Evolutionary conservation across 352 stramenopile species (phyloP).

Genomic region (Globisporangium sylvaticum): DNA sequence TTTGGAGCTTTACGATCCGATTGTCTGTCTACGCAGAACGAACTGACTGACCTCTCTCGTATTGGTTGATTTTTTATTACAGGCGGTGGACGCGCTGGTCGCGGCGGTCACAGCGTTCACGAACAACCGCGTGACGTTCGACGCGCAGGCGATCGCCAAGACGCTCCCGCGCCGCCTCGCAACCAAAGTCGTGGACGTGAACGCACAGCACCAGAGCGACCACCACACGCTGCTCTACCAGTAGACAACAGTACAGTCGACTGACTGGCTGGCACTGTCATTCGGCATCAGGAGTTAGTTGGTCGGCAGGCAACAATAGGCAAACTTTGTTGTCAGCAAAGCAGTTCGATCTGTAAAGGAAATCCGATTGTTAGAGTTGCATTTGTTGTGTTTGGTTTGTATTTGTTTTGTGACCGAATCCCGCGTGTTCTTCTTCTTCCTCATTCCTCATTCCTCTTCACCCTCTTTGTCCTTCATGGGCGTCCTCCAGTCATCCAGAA

Average conservation of each 20-base stretch:
- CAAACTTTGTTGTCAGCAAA: not conserved
- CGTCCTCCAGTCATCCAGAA: not conserved
- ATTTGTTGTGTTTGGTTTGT: not conserved
- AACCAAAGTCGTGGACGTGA: slow-evolving; percentile 21
- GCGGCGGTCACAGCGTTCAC: slow-evolving; percentile 34
- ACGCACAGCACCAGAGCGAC: slow-evolving; percentile 21
- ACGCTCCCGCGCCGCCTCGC: slow-evolving; percentile 27
- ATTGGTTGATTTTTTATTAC: not conserved
- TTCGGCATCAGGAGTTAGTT: not conserved
- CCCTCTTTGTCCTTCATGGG: not conserved
- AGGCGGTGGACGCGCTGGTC: slow-evolving; percentile 37
- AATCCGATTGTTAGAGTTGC: not conserved
- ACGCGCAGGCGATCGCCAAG: slow-evolving; percentile 29
- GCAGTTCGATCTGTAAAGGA: not conserved
- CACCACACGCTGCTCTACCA: slow-evolving; percentile 45
- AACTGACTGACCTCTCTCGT: not conserved
- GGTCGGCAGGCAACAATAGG: not conserved
- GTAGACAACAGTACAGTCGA: not conserved
- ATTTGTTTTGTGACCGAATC: not conserved
- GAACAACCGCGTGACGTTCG: slow-evolving; percentile 26
- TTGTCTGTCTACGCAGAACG: no score
- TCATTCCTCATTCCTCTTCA: not conserved
- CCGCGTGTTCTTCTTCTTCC: not conserved
- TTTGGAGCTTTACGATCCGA: not conserved
- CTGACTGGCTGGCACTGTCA: not conserved